A percentile compares a stretch with the other conserved stretches of the same genome.
These are phyloP conservation scores for Aquilaria agallochum DNA, from an alignment of 441 rosid genomes.

Conservation along the genomic window DNA sequence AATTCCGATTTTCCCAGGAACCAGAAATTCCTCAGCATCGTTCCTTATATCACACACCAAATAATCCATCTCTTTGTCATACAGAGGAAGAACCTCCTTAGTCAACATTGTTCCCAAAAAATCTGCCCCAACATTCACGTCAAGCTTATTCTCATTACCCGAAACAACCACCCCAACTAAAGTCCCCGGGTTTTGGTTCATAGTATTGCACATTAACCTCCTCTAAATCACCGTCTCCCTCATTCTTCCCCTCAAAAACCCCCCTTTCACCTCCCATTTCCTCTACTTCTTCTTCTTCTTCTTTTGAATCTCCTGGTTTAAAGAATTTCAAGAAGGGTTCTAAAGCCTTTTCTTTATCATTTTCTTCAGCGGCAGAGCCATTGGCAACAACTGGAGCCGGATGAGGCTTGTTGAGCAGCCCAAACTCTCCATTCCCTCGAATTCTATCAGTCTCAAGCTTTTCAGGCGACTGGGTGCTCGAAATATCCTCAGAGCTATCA, in stretches of 20 bases:
- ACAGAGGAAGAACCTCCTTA: slow-evolving; percentile 85
- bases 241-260: slow-evolving; percentile 23
- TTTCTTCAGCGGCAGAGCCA: slow-evolving; percentile 22
- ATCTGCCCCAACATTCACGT: slow-evolving; percentile 82
- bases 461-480: slow-evolving; percentile 32
- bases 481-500: slow-evolving; percentile 34
- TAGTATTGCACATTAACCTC: slow-evolving; percentile 60
- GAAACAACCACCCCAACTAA: slow-evolving; percentile 90
- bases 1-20: slow-evolving; percentile 80
- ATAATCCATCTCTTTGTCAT: slow-evolving; percentile 63
- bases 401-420: slow-evolving; percentile 63
- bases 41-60: slow-evolving; percentile 62
- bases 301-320: slow-evolving; percentile 38
- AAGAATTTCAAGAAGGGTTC: slow-evolving; percentile 85
- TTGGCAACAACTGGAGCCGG: slow-evolving; percentile 26
- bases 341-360: slow-evolving; percentile 53
- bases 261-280: slow-evolving; percentile 14
- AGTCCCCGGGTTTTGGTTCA: slow-evolving; percentile 78
- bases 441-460: slow-evolving; percentile 22
- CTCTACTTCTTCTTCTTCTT: slow-evolving; percentile 20
- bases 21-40: slow-evolving; percentile 52
- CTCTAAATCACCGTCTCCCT: slow-evolving; percentile 15
- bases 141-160: slow-evolving; percentile 89
- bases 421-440: slow-evolving; percentile 53
- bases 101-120: slow-evolving; percentile 89